Conservation (phyloP, 192 early-diverging fungal genomes). For the Podila clonocystis region DNA sequence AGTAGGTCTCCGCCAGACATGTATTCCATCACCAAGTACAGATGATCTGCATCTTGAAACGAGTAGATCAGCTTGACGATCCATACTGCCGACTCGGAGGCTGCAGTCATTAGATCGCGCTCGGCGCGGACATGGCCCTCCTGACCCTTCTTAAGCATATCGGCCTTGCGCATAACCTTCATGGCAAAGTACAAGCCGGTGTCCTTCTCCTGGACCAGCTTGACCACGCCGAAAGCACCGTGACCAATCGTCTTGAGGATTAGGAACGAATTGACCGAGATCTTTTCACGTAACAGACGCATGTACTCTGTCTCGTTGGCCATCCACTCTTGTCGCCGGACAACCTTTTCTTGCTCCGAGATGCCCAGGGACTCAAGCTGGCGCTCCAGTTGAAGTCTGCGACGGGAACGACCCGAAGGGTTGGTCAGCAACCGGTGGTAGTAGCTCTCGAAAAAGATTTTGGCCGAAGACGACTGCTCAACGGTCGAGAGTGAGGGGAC, state of each 20-base stretch:
- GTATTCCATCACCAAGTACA: slow-evolving; percentile 99
- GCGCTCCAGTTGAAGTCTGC: slow-evolving; percentile 62
- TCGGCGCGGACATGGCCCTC: slow-evolving; percentile 78
- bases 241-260: slow-evolving; percentile 81
- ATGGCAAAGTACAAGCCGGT: slow-evolving; percentile 82
- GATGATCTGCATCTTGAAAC: slow-evolving; percentile 88
- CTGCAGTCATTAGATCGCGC: slow-evolving; percentile 75
- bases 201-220: slow-evolving; percentile 78
- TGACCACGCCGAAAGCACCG: slow-evolving; percentile 84
- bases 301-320: slow-evolving; percentile 62
- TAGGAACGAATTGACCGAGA: slow-evolving; percentile 63
- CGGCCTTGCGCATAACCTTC: slow-evolving; percentile 81
- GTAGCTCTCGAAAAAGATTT: slow-evolving; percentile 70
- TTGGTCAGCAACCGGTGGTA: slow-evolving; percentile 63
- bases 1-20: slow-evolving; percentile 95
- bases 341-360: slow-evolving; percentile 61
- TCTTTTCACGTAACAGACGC: slow-evolving; percentile 55
- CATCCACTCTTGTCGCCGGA: slow-evolving; percentile 61
- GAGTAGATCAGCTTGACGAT: slow-evolving; percentile 92
- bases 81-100: slow-evolving; percentile 70
- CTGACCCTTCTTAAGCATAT: slow-evolving; percentile 78
- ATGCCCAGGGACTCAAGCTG: slow-evolving; percentile 58
- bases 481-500: slow-evolving; percentile 61
- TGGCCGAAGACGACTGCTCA: slow-evolving; percentile 67
- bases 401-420: slow-evolving; percentile 55